Evolutionary conservation across 768 basidiomycete genomes (phyloP), one percentile per base, ranked within the genome.

Genomic region (Lactarius vividus): DNA sequence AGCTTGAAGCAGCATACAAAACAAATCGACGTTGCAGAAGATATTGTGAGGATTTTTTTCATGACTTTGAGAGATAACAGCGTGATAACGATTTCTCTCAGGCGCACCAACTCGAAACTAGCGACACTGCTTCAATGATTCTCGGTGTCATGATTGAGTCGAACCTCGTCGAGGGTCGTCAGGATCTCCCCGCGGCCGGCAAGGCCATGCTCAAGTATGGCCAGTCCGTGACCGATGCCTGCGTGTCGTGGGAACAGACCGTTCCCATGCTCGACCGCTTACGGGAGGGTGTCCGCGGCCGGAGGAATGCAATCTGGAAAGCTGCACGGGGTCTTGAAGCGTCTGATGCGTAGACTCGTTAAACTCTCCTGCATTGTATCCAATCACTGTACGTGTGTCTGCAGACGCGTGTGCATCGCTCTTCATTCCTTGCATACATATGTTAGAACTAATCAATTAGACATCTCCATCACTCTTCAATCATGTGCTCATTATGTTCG

Each of bases 141-240:
- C 88, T 93, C 84, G 94, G 94, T 55, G 92, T 95, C 62, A 98
- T 98, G 96, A 82, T 98, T 63, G 96, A 98, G 77, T 93, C 91
- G 53, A 96, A 96, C 74, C 82, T 98, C 58, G 81, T 87, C 9
- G 93, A 91, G 74, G 93, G 94, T 31, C 86, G 92, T 59, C 93
- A 96, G 76, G 87, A 93, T 71, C 89, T 96, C 65, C 88, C 93
- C 4, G 73, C 83, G 1, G 80, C 82, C 13, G 94, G 94, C 3
- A 87, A 88, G 1, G 77, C 82, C 8, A 88, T 84, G 13, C 78
- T 96, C 55, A 88, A 82, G 72, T 94, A 93, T 72, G 94, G 94
- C 31, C 87, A 89, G 74, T 91, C 89, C 9, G 91, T 96, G 7
- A 95, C 94, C 28, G 92, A 94, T 76, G 90, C 89, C 10, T 96